Conservation (phyloP, 345 rosid species). For the Crucihimalaya himalaica region DNA sequence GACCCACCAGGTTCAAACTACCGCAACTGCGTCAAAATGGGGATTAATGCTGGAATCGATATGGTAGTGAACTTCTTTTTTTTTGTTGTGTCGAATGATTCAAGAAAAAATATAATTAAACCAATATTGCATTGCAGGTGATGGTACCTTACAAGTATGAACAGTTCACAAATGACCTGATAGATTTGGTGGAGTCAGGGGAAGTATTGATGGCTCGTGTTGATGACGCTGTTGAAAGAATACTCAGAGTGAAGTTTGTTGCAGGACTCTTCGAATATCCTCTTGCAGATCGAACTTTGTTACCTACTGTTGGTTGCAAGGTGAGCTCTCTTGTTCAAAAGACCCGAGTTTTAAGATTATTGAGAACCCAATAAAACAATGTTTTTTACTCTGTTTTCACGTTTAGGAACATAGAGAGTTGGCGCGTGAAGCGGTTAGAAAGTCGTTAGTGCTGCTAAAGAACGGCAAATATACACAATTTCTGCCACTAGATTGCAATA, state of each 20-base stretch:
- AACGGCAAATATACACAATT: slow-evolving; percentile 59
- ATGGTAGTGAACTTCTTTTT: not conserved
- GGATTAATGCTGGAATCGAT: not conserved
- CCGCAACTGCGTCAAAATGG: not conserved
- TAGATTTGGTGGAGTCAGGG: not conserved
- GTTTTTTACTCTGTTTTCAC: slow-evolving; percentile 27
- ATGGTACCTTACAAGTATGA: slow-evolving; percentile 3
- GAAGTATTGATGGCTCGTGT: not conserved
- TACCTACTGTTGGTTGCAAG: slow-evolving; percentile 6
- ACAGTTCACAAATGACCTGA: not conserved
- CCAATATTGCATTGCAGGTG: not conserved
- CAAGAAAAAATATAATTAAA: not conserved
- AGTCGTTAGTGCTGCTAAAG: slow-evolving; percentile 75
- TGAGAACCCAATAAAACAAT: not conserved
- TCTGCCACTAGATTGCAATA: slow-evolving; percentile 64
- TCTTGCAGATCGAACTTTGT: not conserved
- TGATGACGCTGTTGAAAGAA: slow-evolving; percentile 5
- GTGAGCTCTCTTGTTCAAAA: not conserved
- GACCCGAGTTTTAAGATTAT: not conserved
- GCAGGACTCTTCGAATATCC: not conserved
- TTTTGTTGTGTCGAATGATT: not conserved
- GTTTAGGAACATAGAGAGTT: slow-evolving; percentile 64
- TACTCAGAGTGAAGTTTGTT: slow-evolving; percentile 6
- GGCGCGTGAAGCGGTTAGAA: slow-evolving; percentile 77
- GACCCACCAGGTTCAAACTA: slow-evolving; percentile 12